phyloP scores from a whole-genome alignment of 2,329 filamentous ascomycete species.

The Aspergillus sp. region DNA sequence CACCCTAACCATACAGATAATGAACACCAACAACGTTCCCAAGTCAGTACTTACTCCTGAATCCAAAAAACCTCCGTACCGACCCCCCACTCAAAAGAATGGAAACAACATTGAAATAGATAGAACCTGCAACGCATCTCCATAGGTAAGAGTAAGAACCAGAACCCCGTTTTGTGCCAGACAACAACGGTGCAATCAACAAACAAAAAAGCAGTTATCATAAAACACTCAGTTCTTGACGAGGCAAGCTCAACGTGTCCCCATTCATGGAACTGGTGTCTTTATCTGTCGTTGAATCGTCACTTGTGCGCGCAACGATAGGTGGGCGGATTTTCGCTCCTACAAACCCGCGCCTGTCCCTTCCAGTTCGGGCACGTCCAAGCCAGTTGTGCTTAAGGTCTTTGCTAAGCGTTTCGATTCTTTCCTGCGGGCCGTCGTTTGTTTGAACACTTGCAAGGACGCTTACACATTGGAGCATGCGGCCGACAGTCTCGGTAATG shows the following conservation, averaged over 20 bases:
- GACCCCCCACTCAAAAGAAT: too few relatives aligned
- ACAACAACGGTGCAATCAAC: slow-evolving; percentile 12
- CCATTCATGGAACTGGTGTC: slow-evolving; percentile 2
- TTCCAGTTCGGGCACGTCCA: slow-evolving; percentile 80
- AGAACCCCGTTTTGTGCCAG: slow-evolving; percentile 18
- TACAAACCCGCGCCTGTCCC: slow-evolving; percentile 87
- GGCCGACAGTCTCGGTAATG: slow-evolving; percentile 92
- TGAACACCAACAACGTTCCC: not conserved
- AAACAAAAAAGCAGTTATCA: slow-evolving; percentile 16
- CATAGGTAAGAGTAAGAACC: not conserved
- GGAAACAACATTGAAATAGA: not conserved
- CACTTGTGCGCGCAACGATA: slow-evolving; percentile 28
- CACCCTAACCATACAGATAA: not conserved
- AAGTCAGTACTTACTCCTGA: not conserved
- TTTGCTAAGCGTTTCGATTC: slow-evolving; percentile 79
- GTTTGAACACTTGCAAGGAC: slow-evolving; percentile 77
- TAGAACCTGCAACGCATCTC: not conserved
- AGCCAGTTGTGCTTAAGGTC: slow-evolving; percentile 97
- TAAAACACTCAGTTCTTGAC: slow-evolving; percentile 33
- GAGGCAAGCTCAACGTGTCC: slow-evolving; percentile 18
- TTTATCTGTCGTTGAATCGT: slow-evolving; percentile 23
- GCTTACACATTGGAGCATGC: slow-evolving; percentile 95
- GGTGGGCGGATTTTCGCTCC: slow-evolving; percentile 57
- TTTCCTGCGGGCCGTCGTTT: slow-evolving; percentile 70
- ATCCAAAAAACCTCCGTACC: not conserved